Evolutionary conservation across 2,329 filamentous ascomycete species (phyloP).

Genomic region (Orbilia blumenaviensis): DNA sequence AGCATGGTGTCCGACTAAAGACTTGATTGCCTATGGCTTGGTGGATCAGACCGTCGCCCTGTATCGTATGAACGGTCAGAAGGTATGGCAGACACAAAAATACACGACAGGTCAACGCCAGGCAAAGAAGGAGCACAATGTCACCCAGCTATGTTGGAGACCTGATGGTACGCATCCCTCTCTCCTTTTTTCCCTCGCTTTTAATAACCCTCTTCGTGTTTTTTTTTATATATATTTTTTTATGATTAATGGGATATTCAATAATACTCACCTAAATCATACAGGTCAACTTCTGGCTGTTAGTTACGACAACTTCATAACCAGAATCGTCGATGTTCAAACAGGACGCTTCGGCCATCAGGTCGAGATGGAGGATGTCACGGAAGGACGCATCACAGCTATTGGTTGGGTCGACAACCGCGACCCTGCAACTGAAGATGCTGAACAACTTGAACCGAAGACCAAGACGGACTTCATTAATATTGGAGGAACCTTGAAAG

Average conservation of each 20-base stretch:
- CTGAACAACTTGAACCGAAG: constrained; percentile 46
- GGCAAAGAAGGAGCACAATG: constrained; percentile 56
- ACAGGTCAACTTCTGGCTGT: constrained; percentile 57
- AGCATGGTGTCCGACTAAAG: constrained; percentile 57
- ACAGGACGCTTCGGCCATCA: constrained; percentile 57
- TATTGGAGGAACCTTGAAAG: constrained; percentile 38
- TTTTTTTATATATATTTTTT: no score
- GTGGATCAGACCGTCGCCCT: constrained; percentile 57
- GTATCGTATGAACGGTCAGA: constrained; percentile 58
- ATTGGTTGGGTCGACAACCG: constrained; percentile 58
- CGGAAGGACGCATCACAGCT: constrained; percentile 56
- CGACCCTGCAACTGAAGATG: constrained; percentile 37
- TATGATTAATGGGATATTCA: no score
- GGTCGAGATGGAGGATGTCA: constrained; percentile 56
- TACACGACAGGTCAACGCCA: constrained; percentile 46
- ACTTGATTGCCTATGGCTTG: constrained; percentile 56
- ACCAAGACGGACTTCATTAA: constrained; percentile 51
- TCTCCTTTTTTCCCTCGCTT: not conserved
- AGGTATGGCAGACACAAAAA: constrained; percentile 56
- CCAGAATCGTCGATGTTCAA: constrained; percentile 58
- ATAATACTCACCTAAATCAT: no score
- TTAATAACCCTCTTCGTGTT: not conserved
- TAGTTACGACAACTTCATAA: constrained; percentile 57
- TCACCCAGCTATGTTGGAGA: constrained; percentile 56
- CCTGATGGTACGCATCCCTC: constrained; percentile 56